Base-by-base conservation (phyloP, 768 basidiomycete species). In the Amanita inopinata region DNA sequence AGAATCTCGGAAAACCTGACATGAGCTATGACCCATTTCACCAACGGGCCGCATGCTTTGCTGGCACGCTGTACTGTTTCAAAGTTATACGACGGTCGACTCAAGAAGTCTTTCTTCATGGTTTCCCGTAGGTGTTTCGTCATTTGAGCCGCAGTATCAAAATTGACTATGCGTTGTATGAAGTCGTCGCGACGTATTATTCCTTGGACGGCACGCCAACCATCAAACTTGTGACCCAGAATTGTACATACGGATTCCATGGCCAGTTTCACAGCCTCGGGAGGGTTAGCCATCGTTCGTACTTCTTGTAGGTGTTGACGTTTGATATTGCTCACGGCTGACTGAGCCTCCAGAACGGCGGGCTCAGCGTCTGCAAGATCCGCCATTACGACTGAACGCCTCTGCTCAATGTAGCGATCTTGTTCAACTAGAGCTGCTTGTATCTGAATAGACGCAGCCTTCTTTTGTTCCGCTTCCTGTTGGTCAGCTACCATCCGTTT, bases 171-270 rank as follows among this genome's bases (percentile, higher is more conserved):
- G 41, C 87, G 76, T 46, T 85, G 78, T 56, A 97, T 98, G 65
- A 99, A 99, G 60, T 96, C 90, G 49, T 98, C 96, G 23, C 90
- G 78, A 45, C 96, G 87, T 51, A 98, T 91, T 62, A 97, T 87
- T 47, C 81, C 80, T 60, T 97, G 93, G 5, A 99, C 91, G 1
- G 92, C 78, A 48, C 89, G 81, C 96, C 96, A 99, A 57, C 80
- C 81, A 55, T 99, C 96, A 54, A 98, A 87, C 62, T 91, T 90
- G 66, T 97, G 89, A 5, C 96, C 96, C 15, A 99, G 79, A 34
- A 96, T 72, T 10, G 88, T 92, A 61, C 96, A 98, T 30, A 96
- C 94, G 1, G 93, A 96, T 56, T 98, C 96, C 92, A 98, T 98
- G 11, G 96, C 90, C 33, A 94, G 63, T 61, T 98, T 98, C 51